phyloP scores from a whole-genome alignment of 768 basidiomycete species.

The Suillus placidus region DNA sequence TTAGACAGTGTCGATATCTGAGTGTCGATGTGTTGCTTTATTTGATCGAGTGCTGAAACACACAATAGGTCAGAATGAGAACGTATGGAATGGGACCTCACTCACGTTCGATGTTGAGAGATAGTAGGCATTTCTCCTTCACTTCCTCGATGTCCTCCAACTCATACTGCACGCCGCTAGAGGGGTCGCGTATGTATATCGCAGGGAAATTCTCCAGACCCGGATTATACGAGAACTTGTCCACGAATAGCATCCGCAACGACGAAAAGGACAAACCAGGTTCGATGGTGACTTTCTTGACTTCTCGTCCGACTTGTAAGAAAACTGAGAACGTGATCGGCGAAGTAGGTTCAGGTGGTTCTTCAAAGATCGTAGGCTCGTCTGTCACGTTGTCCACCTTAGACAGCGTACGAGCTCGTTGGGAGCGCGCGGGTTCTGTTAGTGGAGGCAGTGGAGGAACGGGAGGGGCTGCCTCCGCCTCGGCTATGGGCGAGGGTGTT shows the following conservation, averaged over 20 bases:
- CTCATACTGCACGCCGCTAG: constrained; percentile 93
- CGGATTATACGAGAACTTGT: constrained; percentile 92
- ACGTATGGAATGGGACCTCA: constrained; percentile 24
- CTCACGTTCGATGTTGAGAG: constrained; percentile 96
- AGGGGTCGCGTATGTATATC: constrained; percentile 92
- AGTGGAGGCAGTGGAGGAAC: constrained; percentile 55
- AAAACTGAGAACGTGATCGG: constrained; percentile 65
- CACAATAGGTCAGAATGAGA: constrained; percentile 14
- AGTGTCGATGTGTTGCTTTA: constrained; percentile 95
- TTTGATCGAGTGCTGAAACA: constrained; percentile 87
- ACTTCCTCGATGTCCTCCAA: constrained; percentile 94
- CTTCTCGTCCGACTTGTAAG: constrained; percentile 86
- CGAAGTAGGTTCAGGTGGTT: constrained; percentile 19
- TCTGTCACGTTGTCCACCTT: constrained; percentile 5
- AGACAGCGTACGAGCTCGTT: constrained; percentile 11
- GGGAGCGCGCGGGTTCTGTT: constrained; percentile 38
- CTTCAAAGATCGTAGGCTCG: constrained; percentile 24
- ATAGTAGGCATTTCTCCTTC: constrained; percentile 83
- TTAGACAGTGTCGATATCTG: constrained; percentile 85
- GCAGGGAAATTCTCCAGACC: constrained; percentile 93
- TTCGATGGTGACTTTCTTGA: constrained; percentile 83
- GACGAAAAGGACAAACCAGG: constrained; percentile 70
- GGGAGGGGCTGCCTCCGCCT: constrained; percentile 30
- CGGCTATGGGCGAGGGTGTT: constrained; percentile 38
- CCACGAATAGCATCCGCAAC: constrained; percentile 87